Evolutionary conservation across 2,329 filamentous ascomycete genomes (phyloP), one percentile per base, ranked within the genome.

Genomic region (Pseudogymnoascus destructans): DNA sequence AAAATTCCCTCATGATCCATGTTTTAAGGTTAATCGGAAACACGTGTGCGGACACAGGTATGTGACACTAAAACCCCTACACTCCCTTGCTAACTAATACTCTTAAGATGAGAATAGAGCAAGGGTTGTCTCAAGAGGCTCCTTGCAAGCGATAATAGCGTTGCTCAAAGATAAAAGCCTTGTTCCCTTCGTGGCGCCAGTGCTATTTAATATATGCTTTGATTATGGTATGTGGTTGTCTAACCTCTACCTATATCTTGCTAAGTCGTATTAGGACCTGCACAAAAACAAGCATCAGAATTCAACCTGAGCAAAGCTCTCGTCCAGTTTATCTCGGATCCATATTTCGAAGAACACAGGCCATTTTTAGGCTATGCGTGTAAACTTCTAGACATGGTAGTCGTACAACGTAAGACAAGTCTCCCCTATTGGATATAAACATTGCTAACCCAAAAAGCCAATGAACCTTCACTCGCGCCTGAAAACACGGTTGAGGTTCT

Each of bases 191-290:
- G 73, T 74, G 33, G 75, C 84, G 38, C 79, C 80, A 0, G 82
- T 84, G 6, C 69, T 85, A 3, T 82, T 78, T 68, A 85, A 85
- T 64, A 74, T 83, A 54, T 76, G 80, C 58, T 75, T 84, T 11
- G 82, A 85, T 66, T 84, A 82, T 65, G 79, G 81, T 84, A 66
- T 70, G 74, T 40, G 46, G 3, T 4, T 21, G 3, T n/a, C 1
- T 3, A 21, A 25, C 17, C 54, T 65, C 69, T 42, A 69, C 4
- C 36, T 6, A 27, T 9, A 1, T 27, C 21, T 59, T 17, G 25
- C 11, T 54, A 17, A 21, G 61, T 55, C 25, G 49, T 2, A 15
- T 15, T 58, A 84, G 81, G 67, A 63, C 67, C 68, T 62, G 79
- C 80, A 13, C 81, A 85, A 63, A 67, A 71, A 11, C 74, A 79